Conservation (phyloP, 2,329 filamentous ascomycete species). For the Dactylonectria estremocensis region DNA sequence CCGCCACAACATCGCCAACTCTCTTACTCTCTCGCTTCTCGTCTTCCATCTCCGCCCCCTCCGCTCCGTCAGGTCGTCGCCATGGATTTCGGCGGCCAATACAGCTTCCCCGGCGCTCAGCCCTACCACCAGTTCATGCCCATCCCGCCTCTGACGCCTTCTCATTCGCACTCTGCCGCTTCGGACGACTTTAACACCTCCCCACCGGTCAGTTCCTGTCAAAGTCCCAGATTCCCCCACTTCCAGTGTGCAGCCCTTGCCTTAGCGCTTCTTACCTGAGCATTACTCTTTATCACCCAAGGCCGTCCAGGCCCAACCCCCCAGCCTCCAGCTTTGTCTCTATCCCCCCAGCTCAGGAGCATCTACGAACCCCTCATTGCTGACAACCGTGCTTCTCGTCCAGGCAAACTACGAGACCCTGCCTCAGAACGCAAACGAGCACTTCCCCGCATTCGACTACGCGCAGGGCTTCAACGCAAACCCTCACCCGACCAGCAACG, state of each 20-base stretch:
- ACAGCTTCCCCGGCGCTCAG: slow-evolving; percentile 64
- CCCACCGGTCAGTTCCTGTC: slow-evolving; percentile 65
- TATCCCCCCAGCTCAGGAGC: slow-evolving; percentile 28
- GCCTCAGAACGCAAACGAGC: slow-evolving; percentile 59
- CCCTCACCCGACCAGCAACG: slow-evolving; percentile 53
- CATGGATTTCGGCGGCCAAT: slow-evolving; percentile 69
- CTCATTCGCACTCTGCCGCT: slow-evolving; percentile 67
- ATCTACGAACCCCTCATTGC: slow-evolving; percentile 29
- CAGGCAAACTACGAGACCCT: slow-evolving; percentile 68
- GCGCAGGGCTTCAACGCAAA: slow-evolving; percentile 56
- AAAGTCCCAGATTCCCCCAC: slow-evolving; percentile 43
- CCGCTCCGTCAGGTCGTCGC: slow-evolving; percentile 16
- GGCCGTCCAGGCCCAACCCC: slow-evolving; percentile 30
- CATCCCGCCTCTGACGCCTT: slow-evolving; percentile 69
- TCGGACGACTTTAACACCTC: slow-evolving; percentile 71
- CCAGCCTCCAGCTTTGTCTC: slow-evolving; percentile 26
- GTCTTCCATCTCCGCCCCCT: slow-evolving; percentile 17
- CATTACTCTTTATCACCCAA: slow-evolving; percentile 52
- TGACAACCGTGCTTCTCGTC: slow-evolving; percentile 35
- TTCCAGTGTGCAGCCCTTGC: slow-evolving; percentile 45
- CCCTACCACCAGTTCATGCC: slow-evolving; percentile 69
- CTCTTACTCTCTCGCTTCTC: slow-evolving; percentile 30
- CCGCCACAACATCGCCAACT: background rate
- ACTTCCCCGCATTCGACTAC: slow-evolving; percentile 65
- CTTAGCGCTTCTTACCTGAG: slow-evolving; percentile 54